Evolutionary conservation across 352 stramenopile species (phyloP).

Genomic region (Thraustochytrium striatum): DNA sequence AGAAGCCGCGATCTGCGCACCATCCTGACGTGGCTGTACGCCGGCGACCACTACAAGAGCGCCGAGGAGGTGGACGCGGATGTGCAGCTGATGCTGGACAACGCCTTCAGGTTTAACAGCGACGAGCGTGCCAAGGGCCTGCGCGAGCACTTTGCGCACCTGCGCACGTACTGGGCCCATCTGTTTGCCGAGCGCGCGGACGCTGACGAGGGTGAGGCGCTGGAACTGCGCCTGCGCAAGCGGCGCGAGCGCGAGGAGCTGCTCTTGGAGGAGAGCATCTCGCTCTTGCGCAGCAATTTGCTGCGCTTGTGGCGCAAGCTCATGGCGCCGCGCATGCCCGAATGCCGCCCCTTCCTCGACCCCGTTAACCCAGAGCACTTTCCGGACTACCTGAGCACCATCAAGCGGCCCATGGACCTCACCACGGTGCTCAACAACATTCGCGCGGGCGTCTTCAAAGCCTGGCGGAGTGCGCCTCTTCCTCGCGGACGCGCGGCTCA

Average conservation of each 20-base stretch:
- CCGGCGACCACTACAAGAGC: constrained; percentile 31
- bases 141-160: constrained; percentile 19
- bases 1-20: constrained; percentile 34
- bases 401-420: constrained; percentile 98
- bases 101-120: constrained; percentile 11
- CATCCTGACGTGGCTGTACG: constrained; percentile 23
- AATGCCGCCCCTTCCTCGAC: constrained; percentile 7
- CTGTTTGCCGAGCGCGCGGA: constrained; percentile 33
- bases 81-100: constrained; percentile 41
- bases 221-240: not conserved
- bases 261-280: constrained; percentile 5
- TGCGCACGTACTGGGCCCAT: constrained; percentile 22
- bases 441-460: constrained; percentile 76
- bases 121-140: not conserved
- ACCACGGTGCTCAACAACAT: constrained; percentile 84
- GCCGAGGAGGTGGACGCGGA: constrained; percentile 28
- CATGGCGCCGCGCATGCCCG: not conserved
- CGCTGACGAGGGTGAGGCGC: not conserved
- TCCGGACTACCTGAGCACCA: constrained; percentile 89
- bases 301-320: not conserved
- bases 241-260: constrained; percentile 3
- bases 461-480: constrained; percentile 67
- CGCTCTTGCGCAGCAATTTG: not conserved
- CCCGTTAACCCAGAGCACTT: constrained; percentile 60
- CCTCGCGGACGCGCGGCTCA: constrained; percentile 84